phyloP scores from a whole-genome alignment of 352 stramenopile genomes.

The Thalassiosira delicatula region DNA sequence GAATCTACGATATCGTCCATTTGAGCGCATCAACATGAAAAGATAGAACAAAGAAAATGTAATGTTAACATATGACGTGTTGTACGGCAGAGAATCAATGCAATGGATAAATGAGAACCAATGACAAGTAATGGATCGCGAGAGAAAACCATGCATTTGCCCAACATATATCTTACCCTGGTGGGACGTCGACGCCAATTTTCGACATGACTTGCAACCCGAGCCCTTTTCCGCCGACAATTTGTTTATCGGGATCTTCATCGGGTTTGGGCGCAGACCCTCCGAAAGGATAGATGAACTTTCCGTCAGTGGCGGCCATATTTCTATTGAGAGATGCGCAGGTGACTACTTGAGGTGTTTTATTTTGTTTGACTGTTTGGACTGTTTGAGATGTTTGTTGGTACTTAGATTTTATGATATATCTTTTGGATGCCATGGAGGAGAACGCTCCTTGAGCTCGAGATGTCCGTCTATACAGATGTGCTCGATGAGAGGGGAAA shows the following conservation, averaged over 20 bases:
- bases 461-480: no score
- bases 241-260: conserved; percentile 66
- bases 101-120: no score
- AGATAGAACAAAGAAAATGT: no score
- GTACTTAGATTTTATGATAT: neutral
- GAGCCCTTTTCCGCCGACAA: conserved; percentile 75
- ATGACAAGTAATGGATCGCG: neutral
- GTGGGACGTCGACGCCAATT: conserved; percentile 77
- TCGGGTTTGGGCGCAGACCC: conserved; percentile 64
- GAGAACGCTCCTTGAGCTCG: no score
- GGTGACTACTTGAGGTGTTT: no score
- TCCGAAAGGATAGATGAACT: conserved; percentile 76
- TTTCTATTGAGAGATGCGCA: no score
- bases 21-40: no score
- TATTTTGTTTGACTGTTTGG: no score
- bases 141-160: no score
- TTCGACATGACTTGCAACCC: conserved; percentile 73
- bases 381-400: neutral
- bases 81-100: no score
- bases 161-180: conserved; percentile 55
- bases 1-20: conserved; percentile 51
- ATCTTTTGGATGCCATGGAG: conserved; percentile 3
- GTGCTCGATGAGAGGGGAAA: no score
- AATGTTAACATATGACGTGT: no score
- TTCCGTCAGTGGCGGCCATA: conserved; percentile 27